Evolutionary conservation across 139 green algal genomes (phyloP).

Genomic region (Chlorella sp.): DNA sequence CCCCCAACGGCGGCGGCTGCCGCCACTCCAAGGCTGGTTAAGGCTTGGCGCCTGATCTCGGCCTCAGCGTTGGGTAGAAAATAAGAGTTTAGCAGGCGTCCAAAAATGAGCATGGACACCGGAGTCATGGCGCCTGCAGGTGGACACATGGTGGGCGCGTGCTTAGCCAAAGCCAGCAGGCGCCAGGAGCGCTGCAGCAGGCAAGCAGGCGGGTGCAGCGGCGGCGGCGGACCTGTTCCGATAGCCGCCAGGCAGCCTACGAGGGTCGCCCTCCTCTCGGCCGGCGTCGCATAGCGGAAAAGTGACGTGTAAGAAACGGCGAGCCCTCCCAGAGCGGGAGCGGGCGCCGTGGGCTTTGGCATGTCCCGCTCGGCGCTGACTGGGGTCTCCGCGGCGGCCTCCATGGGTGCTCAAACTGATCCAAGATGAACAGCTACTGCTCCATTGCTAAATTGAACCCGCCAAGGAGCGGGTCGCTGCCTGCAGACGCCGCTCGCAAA

Average conservation of each 20-base stretch:
- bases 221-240: not conserved
- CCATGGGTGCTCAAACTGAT: no score
- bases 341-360: not conserved
- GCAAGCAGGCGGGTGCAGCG: not conserved
- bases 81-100: constrained; percentile 6
- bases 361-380: not conserved
- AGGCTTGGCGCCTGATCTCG: not conserved
- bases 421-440: no score
- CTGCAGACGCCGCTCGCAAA: no score
- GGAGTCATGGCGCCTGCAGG: constrained; percentile 15
- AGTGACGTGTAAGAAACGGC: not conserved
- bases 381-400: no score
- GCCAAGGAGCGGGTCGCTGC: no score
- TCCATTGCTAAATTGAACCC: no score
- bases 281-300: constrained; percentile 7
- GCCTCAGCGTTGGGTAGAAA: not conserved
- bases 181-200: no score
- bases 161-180: not conserved
- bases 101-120: constrained; percentile 3
- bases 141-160: not conserved
- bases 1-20: not conserved
- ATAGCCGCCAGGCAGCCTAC: constrained; percentile 2
- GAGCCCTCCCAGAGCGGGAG: not conserved
- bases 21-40: constrained; percentile 12
- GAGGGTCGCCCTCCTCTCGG: not conserved